Conservation (phyloP, 805 yeast genomes). For the Kluyveromyces wickerhamii region DNA sequence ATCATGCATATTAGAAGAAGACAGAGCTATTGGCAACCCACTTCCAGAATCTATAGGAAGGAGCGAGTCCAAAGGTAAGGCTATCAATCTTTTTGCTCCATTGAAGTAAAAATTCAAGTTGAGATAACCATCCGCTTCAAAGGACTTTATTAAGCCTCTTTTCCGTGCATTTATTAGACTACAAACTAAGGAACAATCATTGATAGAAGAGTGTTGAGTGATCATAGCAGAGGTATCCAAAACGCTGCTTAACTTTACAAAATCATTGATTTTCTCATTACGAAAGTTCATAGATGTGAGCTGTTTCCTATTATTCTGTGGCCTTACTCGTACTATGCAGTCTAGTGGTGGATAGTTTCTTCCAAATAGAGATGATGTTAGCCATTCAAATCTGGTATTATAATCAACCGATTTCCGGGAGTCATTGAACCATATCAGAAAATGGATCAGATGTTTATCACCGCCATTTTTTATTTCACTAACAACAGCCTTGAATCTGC, state of each 20-base stretch:
- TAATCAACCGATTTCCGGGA: conserved; percentile 7
- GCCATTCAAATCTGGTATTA: conserved; percentile 18
- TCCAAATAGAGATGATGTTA: conserved; percentile 15
- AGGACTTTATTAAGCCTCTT: conserved; percentile 13
- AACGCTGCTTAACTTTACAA: too few species aligned
- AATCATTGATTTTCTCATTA: too few species aligned
- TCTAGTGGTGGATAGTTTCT: conserved; percentile 23
- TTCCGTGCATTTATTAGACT: conserved; percentile 46
- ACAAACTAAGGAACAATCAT: conserved; percentile 73
- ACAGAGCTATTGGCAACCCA: conserved; percentile 9
- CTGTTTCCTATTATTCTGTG: conserved; percentile 16
- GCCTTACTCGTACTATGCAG: conserved; percentile 15
- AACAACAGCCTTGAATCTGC: conserved; percentile 1
- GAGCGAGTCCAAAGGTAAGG: conserved; percentile 16
- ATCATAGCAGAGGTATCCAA: too few species aligned
- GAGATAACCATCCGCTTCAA: conserved; percentile 12
- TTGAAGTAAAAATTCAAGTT: conserved; percentile 19
- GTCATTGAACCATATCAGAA: conserved; percentile 12
- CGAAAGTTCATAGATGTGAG: too few species aligned
- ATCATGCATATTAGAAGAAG: conserved; percentile 12
- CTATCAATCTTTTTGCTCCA: conserved; percentile 23
- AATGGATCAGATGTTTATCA: conserved; percentile 11
- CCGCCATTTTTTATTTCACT: conserved; percentile 6
- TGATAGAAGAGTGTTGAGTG: conserved; percentile 20
- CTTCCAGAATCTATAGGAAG: conserved; percentile 8